Evolutionary conservation across 306 rosid genomes (phyloP), one percentile per base, ranked within the genome.

Genomic region (Pterocarpus macrocarpus): DNA sequence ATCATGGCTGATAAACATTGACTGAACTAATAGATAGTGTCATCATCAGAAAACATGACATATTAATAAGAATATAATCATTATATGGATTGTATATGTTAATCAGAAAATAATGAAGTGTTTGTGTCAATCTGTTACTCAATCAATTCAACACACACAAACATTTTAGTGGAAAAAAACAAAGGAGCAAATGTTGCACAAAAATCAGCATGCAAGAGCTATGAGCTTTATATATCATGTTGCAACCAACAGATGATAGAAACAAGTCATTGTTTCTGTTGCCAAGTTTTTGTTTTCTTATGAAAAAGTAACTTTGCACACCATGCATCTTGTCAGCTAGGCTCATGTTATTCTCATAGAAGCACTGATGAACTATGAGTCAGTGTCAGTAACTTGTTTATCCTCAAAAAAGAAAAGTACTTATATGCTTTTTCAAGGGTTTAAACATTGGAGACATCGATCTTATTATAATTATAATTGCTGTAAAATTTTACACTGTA

Each of bases 1-100:
- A 44, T 17, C 69, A 65, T 2, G 59, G 69, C 16, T 63, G 58
- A 73, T 79, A 76, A 81, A 53, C 69, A 44, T 71, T 77, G 62
- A 78, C 71, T 56, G 32, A 41, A 28, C 8, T 44, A 64, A 12
- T 9, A 50, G 16, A 50, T 14, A 13, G 16, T 34, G 77, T 22
- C 71, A 44, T 81, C 34, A 65, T 57, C 69, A 17, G 28, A 73
- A 11, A 62, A 82, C 14, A 36, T 76, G 28, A 34, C 65, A 16
- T 59, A 16, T 49, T 4, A 47, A 2, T 38, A 62, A 45, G 59
- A 44, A 22, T 16, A 45, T 36, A 4, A 64, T 33, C 33, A 15
- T 47, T 52, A 10, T 47, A 47, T 34, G 50, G 72, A 5, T 17
- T 52, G 3, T 44, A 41, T 39, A 28, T 32, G 35, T 58, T 62